Conservation (phyloP, 163 green algal genomes). For the Trebouxia gelatinosa region DNA sequence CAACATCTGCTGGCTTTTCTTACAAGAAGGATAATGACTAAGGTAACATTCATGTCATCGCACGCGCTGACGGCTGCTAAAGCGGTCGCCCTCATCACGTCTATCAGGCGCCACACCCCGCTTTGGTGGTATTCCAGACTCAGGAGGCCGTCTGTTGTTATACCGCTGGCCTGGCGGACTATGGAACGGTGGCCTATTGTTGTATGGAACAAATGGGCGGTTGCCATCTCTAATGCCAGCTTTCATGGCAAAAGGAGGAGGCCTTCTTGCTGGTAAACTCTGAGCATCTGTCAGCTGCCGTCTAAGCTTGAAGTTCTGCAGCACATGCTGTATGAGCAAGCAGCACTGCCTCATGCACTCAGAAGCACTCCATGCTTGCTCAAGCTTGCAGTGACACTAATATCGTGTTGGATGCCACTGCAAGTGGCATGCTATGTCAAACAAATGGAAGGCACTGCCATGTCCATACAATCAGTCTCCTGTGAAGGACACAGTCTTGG, state of each 20-base stretch:
- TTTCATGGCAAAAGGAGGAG: constrained; percentile 10
- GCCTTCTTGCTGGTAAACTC: neutral
- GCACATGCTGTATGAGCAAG: neutral
- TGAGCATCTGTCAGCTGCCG: constrained; percentile 1
- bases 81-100: constrained; percentile 22
- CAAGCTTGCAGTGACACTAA: too few species aligned
- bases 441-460: too few species aligned
- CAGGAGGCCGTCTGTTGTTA: constrained; percentile 10
- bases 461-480: too few species aligned
- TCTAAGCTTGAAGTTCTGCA: constrained; percentile 21
- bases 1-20: too few species aligned
- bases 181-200: constrained; percentile 11
- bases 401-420: too few species aligned
- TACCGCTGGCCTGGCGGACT: constrained; percentile 1
- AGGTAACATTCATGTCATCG: too few species aligned
- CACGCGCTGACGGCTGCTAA: constrained; percentile 9
- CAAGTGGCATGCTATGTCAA: too few species aligned
- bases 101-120: constrained; percentile 21
- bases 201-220: constrained; percentile 1
- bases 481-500: too few species aligned
- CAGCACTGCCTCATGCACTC: neutral
- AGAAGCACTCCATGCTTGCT: too few species aligned
- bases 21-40: too few species aligned
- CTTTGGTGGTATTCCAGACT: constrained; percentile 9
- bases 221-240: constrained; percentile 6